Percentiles rank a stretch among this genome's conserved stretches.
Conservation (phyloP, 257 asterid genomes). For the Catharanthus roseus region DNA sequence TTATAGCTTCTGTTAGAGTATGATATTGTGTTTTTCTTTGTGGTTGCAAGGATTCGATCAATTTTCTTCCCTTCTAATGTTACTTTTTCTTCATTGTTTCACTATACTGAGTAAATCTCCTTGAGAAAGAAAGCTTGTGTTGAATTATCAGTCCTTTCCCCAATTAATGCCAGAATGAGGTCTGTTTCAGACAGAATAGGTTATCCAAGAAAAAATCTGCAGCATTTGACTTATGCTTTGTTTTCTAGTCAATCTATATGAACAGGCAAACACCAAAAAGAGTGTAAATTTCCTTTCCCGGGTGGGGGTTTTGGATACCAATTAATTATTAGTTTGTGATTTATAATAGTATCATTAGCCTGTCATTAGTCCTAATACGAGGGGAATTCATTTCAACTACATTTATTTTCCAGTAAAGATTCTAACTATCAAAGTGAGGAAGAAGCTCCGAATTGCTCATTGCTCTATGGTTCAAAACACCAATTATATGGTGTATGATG, state of each 20-base stretch:
- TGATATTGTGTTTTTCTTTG: background rate
- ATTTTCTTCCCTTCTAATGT: background rate
- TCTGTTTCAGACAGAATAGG: background rate
- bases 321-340: background rate
- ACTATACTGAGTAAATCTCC: background rate
- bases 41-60: background rate
- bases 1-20: background rate
- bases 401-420: background rate
- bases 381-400: background rate
- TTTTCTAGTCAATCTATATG: background rate
- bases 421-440: background rate
- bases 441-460: background rate
- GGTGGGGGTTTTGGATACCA: background rate
- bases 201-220: background rate
- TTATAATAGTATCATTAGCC: background rate
- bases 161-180: background rate
- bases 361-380: too few relatives aligned
- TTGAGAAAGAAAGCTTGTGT: background rate
- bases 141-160: background rate
- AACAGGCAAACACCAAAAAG: background rate
- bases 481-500: background rate
- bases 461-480: background rate
- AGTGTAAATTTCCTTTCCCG: background rate
- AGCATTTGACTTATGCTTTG: background rate
- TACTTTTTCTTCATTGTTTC: background rate